Base-by-base conservation (phyloP, 1,139 yeast species). In the Groenewaldozyma auringiensis region DNA sequence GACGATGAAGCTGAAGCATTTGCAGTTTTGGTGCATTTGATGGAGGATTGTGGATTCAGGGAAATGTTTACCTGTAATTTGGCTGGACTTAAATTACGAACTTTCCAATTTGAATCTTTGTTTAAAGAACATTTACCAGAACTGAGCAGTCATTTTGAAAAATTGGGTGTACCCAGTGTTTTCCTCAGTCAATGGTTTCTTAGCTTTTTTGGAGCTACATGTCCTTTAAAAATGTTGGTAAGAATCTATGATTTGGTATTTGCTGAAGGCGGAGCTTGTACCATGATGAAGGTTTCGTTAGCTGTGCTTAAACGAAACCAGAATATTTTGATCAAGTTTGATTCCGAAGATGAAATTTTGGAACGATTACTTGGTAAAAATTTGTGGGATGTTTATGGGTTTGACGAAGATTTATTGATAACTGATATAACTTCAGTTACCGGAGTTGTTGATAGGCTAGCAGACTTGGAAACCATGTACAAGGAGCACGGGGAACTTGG, bases 261-360 rank as follows among this genome's bases (percentile, higher is more conserved):
- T 49, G 66, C 80, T 33, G 83, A 80, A 62, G 87, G 87, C 13
- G 82, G 82, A 68, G 75, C 79, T 52, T 69, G 72, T 25, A 83
- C 85, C 0, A 65, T 80, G 54, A 72, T 81, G 64, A 75, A 82
- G 52, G 72, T 78, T 8, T 79, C 83, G 1, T 56, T 80, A 42
- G 80, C 83, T 0, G 66, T 80, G 18, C 65, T 81, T 41, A 60
- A 74, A 29, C 68, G 73, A 40, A 81, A 81, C 58, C 68, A 73
- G 50, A 71, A 72, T 4, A 66, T 75, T n/a, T 66, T 81, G 43
- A 64, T 76, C 68, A 65, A 70, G 21, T 69, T 79, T 47, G 67
- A 65, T 20, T 83, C 79, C 51, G 80, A 78, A 50, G 87, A 80
- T 56, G 76, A 78, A 21, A 68, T 79, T 25, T 73, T 79, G 53